Evolutionary conservation across 352 stramenopile genomes (phyloP).

Genomic region (Phytophthora tentaculata): DNA sequence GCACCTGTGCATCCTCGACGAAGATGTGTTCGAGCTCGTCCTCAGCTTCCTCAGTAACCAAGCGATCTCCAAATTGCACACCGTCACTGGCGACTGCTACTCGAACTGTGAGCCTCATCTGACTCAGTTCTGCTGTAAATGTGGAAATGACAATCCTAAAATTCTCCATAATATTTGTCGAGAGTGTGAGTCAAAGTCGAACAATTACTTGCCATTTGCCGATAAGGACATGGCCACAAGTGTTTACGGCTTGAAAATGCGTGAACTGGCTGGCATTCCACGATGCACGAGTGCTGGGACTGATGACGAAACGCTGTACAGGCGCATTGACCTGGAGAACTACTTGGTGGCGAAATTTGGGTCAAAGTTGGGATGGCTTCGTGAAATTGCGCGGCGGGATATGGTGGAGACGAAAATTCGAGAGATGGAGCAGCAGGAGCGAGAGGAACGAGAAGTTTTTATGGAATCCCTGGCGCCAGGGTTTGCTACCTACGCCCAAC

Average conservation of each 20-base stretch:
- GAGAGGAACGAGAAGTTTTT: slow-evolving; percentile 9
- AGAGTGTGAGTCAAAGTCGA: slow-evolving; percentile 1
- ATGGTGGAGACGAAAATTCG: slow-evolving; percentile 13
- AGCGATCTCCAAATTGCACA: slow-evolving; percentile 35
- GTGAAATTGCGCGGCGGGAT: slow-evolving; percentile 9
- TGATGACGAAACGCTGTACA: slow-evolving; percentile 3
- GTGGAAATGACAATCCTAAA: slow-evolving; percentile 37
- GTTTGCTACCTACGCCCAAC: slow-evolving; percentile 10
- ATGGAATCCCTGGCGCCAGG: slow-evolving; percentile 8
- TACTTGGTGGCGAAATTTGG: slow-evolving; percentile 13
- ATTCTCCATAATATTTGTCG: not conserved
- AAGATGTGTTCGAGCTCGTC: slow-evolving; percentile 22
- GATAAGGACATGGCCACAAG: slow-evolving; percentile 2
- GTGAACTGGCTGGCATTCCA: slow-evolving; percentile 2
- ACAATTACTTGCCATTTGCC: not conserved
- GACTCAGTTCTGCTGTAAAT: slow-evolving; percentile 22
- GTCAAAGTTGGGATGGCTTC: slow-evolving; percentile 18
- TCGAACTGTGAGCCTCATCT: slow-evolving; percentile 17
- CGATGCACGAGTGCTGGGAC: not conserved
- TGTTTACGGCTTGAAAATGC: slow-evolving; percentile 19
- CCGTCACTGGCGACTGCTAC: slow-evolving; percentile 29
- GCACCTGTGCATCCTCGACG: slow-evolving; percentile 17
- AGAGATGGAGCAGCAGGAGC: slow-evolving; percentile 11
- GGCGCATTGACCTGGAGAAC: slow-evolving; percentile 15
- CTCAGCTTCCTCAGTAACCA: slow-evolving; percentile 31